Evolutionary conservation across 805 yeast genomes (phyloP), one percentile per base, ranked within the genome.

Genomic region (Tetrapisispora phaffii): DNA sequence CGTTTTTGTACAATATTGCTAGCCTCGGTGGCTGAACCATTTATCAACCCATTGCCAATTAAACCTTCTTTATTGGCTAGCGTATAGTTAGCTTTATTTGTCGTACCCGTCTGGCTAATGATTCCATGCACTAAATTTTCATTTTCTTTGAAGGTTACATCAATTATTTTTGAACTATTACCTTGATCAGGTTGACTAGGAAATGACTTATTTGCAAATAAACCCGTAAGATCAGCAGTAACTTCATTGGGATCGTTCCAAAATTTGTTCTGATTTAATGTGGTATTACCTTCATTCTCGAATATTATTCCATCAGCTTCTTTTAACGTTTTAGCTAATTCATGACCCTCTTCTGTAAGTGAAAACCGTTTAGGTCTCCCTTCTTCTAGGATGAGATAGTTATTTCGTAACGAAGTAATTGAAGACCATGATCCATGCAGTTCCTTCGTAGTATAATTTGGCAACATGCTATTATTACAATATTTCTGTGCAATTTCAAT

Each of bases 381-480:
- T 4, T 65, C 60, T 39, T 60, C 66, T 1, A 53, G 32, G 0
- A 89, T 81, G 31, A 84, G 66, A 15, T 74, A 84, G 43, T 82
- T 74, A 24, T 72, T 75, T 17, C 77, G 55, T 44, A 90, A 65
- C 1, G 81, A 78, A 48, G 81, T 82, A 31, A 81, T 68, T 8
- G 85, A 71, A 17, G 67, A 69, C 95, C 95, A 86, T 0, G 94
- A 90, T 1, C 86, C 77, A 56, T 83, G 78, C 53, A 73, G 75
- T 42, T 79, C 82, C 20, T 72, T 73, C 0, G 83, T 72, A 1
- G 80, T 65, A 1, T 85, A 79, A 55, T 81, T 82, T 0, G 76
- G 50, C 0, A 68, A 62, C 63, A 85, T 82, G 35, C 85, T 74
- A 17, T 70, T 60, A 44, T 77, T 78, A 45, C 82, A 76, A 56